These are phyloP conservation scores for Pulicaria dysenterica DNA, from an alignment of 129 eudicot species.

Conservation along the genomic window DNA sequence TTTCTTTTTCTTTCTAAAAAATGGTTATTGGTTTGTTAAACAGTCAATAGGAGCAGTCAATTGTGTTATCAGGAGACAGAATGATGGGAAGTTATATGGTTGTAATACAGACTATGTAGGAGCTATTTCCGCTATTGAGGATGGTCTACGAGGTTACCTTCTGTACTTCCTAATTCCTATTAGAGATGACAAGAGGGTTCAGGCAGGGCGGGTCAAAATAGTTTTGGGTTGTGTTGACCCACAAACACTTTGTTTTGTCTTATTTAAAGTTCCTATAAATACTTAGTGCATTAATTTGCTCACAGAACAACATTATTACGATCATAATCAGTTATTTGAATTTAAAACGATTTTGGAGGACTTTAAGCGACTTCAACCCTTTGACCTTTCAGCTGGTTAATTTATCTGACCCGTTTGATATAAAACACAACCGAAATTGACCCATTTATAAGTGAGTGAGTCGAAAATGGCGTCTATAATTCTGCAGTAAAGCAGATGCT, in stretches of 20 bases:
- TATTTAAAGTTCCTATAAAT: not conserved
- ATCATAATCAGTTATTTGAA: not conserved
- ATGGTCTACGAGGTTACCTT: conserved; percentile 72
- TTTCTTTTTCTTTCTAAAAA: not conserved
- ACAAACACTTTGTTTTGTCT: not conserved
- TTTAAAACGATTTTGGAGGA: conserved; percentile 6
- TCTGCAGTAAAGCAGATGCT: not conserved
- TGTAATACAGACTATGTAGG: conserved; percentile 92
- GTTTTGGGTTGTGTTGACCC: not conserved
- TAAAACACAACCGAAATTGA: not conserved
- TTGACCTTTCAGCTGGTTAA: not conserved
- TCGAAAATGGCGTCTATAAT: not conserved
- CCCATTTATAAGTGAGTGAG: not conserved
- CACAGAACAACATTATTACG: not conserved
- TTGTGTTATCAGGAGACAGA: conserved; percentile 60
- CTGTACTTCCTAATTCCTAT: conserved; percentile 25
- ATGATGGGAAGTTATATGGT: conserved; percentile 83
- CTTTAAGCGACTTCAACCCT: not conserved
- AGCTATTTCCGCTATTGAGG: conserved; percentile 94
- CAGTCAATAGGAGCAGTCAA: conserved; percentile 97
- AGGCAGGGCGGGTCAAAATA: not conserved
- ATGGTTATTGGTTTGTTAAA: conserved; percentile 24
- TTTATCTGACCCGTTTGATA: conserved; percentile 3
- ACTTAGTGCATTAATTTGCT: not conserved
- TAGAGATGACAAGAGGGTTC: not conserved